phyloP scores from a whole-genome alignment of 768 basidiomycete genomes.

The Floccularia luteovirens region DNA sequence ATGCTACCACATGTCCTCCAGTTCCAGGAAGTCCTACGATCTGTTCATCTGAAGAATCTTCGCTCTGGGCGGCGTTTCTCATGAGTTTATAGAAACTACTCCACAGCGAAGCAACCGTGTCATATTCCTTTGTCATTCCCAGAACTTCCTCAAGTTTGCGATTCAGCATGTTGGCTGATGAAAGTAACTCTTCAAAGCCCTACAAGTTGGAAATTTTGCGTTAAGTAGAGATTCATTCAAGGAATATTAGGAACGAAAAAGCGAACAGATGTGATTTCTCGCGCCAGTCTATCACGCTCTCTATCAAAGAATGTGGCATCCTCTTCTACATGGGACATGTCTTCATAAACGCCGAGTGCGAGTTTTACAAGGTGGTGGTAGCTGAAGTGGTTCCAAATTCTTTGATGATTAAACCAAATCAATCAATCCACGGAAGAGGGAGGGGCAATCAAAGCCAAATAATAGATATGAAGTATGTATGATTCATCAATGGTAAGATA shows the following conservation, averaged over 20 bases:
- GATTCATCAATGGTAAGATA: no score
- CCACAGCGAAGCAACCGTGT: conserved; percentile 84
- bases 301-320: conserved; percentile 67
- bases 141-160: conserved; percentile 89
- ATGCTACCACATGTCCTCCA: conserved; percentile 54
- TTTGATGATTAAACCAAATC: no score
- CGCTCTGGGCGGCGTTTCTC: conserved; percentile 38
- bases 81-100: conserved; percentile 73
- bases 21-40: conserved; percentile 56
- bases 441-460: no score
- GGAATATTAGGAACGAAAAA: not conserved
- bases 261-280: conserved; percentile 67
- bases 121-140: conserved; percentile 89
- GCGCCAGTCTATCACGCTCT: conserved; percentile 67
- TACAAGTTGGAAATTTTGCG: conserved; percentile 17
- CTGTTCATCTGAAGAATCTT: conserved; percentile 24
- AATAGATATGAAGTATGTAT: no score
- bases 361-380: no score
- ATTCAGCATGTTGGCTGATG: conserved; percentile 79
- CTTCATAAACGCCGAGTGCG: no score
- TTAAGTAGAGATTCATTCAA: no score
- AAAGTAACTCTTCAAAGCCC: conserved; percentile 87
- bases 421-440: no score
- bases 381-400: no score
- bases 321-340: conserved; percentile 33